Percentiles rank a stretch among this genome's conserved stretches.
Evolutionary conservation across 2,329 filamentous ascomycete species (phyloP).

Genomic region (Bipolaris victoriae): DNA sequence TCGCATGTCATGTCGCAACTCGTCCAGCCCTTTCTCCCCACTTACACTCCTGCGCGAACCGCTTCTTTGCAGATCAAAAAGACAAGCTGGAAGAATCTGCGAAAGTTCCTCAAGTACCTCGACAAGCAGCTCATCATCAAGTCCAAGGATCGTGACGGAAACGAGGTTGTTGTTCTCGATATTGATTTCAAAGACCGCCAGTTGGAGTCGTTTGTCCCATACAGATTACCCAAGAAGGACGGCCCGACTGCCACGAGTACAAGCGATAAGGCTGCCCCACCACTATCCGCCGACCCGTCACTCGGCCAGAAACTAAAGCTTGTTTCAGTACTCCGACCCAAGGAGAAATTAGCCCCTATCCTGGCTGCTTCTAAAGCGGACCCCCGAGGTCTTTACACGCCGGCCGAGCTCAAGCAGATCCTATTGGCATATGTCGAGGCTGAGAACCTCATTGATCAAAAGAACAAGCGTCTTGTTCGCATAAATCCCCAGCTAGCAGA

Average conservation of each 20-base stretch:
- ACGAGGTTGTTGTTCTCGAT: constrained; percentile 68
- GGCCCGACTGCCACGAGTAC: constrained; percentile 35
- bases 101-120: constrained; percentile 71
- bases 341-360: constrained; percentile 62
- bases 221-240: constrained; percentile 66
- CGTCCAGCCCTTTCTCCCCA: constrained; percentile 70
- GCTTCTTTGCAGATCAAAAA: constrained; percentile 71
- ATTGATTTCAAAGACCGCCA: constrained; percentile 66
- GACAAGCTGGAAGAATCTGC: constrained; percentile 72
- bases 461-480: constrained; percentile 66
- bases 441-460: constrained; percentile 61
- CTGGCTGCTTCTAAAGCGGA: constrained; percentile 59
- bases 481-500: constrained; percentile 69
- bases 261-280: constrained; percentile 51
- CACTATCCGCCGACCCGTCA: constrained; percentile 48
- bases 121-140: constrained; percentile 69
- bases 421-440: constrained; percentile 65
- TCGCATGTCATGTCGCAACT: constrained; percentile 68
- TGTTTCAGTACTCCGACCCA: constrained; percentile 62
- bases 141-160: constrained; percentile 67
- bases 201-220: constrained; percentile 65
- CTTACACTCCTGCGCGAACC: constrained; percentile 61
- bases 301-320: constrained; percentile 58
- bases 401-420: constrained; percentile 63
- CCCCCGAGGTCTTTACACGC: constrained; percentile 63